These are phyloP conservation scores for Dillenia suffruticosa DNA, from an alignment of 164 flowering plant species.

Conservation along the genomic window DNA sequence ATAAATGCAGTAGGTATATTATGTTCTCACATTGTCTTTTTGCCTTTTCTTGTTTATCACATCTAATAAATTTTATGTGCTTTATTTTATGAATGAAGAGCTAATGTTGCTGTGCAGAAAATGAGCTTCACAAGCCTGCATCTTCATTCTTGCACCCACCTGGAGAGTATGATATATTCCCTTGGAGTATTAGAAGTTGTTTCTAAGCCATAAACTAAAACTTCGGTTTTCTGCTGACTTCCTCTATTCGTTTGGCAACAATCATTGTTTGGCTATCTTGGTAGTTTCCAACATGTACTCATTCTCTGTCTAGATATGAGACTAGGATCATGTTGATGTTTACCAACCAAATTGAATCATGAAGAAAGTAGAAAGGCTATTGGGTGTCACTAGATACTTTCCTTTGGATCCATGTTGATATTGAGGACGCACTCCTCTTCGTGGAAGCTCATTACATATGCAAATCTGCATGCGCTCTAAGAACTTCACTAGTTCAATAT, in stretches of 20 bases:
- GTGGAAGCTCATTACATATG: slow-evolving; percentile 79
- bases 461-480: slow-evolving; percentile 88
- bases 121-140: slow-evolving; percentile 82
- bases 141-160: slow-evolving; percentile 93
- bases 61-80: neutral
- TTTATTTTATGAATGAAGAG: slow-evolving; percentile 37
- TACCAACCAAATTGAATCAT: slow-evolving; percentile 57
- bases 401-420: slow-evolving; percentile 74
- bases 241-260: too few species aligned
- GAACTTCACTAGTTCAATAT: slow-evolving; percentile 71
- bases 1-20: too few species aligned
- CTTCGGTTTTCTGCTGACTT: too few species aligned
- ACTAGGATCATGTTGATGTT: slow-evolving; percentile 99
- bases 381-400: slow-evolving; percentile 63
- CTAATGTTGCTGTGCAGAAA: slow-evolving; percentile 71
- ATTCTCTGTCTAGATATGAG: slow-evolving; percentile 59
- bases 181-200: slow-evolving; percentile 71
- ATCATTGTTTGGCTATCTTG: neutral
- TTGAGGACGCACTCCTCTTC: slow-evolving; percentile 81
- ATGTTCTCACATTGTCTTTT: neutral
- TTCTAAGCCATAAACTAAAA: neutral
- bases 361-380: slow-evolving; percentile 67
- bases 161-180: slow-evolving; percentile 88
- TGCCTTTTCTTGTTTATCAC: neutral
- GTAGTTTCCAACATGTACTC: neutral